Evolutionary conservation across 2,329 filamentous ascomycete species (phyloP).

Genomic region (Xylariomycetidae sp.): DNA sequence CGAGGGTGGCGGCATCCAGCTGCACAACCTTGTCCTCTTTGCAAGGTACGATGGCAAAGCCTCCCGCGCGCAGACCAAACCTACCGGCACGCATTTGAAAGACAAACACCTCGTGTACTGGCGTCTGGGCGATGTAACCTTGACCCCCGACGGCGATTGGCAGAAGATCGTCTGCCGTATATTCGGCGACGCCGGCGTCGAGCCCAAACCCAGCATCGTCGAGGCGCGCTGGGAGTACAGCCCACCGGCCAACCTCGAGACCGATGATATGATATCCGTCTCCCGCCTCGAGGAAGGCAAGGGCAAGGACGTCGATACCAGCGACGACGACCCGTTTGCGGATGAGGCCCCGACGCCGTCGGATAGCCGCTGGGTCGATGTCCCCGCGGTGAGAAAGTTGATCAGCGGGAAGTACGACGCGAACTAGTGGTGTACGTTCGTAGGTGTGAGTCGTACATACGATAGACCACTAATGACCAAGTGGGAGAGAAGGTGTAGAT

Average conservation of each 20-base stretch:
- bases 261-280: conserved; percentile 48
- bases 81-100: conserved; percentile 69
- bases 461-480: no score
- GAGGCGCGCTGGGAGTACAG: conserved; percentile 75
- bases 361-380: conserved; percentile 55
- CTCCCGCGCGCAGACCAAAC: conserved; percentile 67
- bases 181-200: conserved; percentile 61
- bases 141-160: conserved; percentile 53
- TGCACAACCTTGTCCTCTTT: conserved; percentile 71
- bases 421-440: no score
- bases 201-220: conserved; percentile 66
- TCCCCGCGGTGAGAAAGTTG: conserved; percentile 61
- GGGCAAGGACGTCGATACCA: conserved; percentile 40
- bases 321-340: conserved; percentile 63
- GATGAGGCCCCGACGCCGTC: conserved; percentile 40
- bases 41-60: conserved; percentile 66
- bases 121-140: conserved; percentile 69
- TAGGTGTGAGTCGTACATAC: no score
- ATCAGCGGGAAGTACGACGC: conserved; percentile 72
- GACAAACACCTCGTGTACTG: conserved; percentile 76
- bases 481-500: no score
- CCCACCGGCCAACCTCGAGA: conserved; percentile 23
- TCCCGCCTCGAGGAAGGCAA: conserved; percentile 48
- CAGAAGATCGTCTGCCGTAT: conserved; percentile 82
- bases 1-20: conserved; percentile 40